Evolutionary conservation across 2,329 filamentous ascomycete species (phyloP).

Genomic region (Aurifilum marmelostoma): DNA sequence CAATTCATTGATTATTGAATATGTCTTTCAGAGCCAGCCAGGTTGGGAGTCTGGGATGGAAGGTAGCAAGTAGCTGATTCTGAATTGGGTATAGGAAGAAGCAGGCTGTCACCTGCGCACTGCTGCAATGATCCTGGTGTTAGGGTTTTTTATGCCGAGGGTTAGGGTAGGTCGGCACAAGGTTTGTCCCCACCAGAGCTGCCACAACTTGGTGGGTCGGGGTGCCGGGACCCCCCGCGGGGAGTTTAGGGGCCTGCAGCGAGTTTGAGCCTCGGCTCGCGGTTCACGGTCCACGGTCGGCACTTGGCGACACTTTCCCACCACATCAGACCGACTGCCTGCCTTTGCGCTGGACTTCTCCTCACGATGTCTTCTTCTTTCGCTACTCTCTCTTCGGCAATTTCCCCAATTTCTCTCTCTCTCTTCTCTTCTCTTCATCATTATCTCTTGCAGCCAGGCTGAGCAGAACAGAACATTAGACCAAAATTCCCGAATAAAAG

Average conservation of each 20-base stretch:
- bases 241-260: background rate
- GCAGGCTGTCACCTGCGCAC: too few relatives aligned
- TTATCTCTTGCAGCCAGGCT: background rate
- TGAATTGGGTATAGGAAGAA: too few relatives aligned
- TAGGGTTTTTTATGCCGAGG: background rate
- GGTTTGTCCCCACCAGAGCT: background rate
- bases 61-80: too few relatives aligned
- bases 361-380: background rate
- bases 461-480: background rate
- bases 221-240: background rate
- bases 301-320: background rate
- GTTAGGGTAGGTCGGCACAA: conserved; percentile 1
- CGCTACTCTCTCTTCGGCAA: background rate
- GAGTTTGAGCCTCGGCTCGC: conserved; percentile 16
- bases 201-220: background rate
- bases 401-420: background rate
- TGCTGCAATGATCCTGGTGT: too few relatives aligned
- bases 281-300: conserved; percentile 14
- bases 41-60: too few relatives aligned
- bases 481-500: background rate
- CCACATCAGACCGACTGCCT: background rate
- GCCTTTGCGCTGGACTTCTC: background rate
- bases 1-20: too few relatives aligned
- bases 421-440: background rate
- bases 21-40: too few relatives aligned